Evolutionary conservation across 1,284 basidiomycete species (phyloP), one percentile per base, ranked within the genome.

Genomic region (Malassezia slooffiae): DNA sequence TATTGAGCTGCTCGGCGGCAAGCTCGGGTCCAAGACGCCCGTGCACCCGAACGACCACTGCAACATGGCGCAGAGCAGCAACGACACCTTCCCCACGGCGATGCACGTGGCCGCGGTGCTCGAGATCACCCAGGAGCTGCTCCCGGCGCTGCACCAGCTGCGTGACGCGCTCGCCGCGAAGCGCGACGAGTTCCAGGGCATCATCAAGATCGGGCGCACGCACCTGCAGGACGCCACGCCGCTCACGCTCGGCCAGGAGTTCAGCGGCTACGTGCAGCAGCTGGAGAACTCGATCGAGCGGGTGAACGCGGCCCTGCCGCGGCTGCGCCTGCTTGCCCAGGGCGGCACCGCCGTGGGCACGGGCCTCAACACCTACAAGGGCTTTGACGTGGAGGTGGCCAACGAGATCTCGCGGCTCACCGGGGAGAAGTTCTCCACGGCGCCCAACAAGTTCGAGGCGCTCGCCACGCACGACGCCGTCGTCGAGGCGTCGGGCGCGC

Each of bases 11-110:
- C 80, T 97, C 52, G 93, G 93, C 17, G 93, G 93, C 21, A 79
- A 93, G 73, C 76, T 95, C 43, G 93, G 93, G 34, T 86, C 83
- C 50, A 99, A 97, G 77, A 88, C 79, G 68, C 93, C 93, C 21
- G 90, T 99, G 10, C 93, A 99, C 73, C 93, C 93, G 33, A 99
- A 99, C 72, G 93, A 99, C 71, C 93, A 99, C 74, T 91, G 96
- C 66, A 99, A 99, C 76, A 95, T 86, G 85, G 89, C 85, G 71
- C 93, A 97, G 74, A 91, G 86, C 59, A 93, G 88, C 70, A 99
- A 99, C 70, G 93, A 99, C 73, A 91, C 90, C 20, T 99, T 97
- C 79, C 93, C 93, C 15, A 97, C 93, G 21, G 93, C 84, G 11
- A 99, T 99, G 93, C 93, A 99, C 73, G 80, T 99, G 48, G 87